Percentiles rank a stretch among this genome's conserved stretches.
Conservation (phyloP, 140 eudicot genomes). For the Anethum foeniculum region DNA sequence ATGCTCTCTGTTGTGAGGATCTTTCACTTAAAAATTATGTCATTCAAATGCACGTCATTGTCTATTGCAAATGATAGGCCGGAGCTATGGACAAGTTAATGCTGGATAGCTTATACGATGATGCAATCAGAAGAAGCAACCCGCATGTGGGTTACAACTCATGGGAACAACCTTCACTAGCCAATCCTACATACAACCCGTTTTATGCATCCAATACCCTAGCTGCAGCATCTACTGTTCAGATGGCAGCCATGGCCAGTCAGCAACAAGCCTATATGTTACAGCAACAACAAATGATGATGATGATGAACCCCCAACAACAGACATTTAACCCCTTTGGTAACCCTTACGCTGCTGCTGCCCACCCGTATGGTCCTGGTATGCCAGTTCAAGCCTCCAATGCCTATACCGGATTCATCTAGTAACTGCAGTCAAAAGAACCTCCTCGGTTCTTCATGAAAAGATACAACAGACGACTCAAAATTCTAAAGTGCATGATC, state of each 20-base stretch:
- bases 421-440: not conserved
- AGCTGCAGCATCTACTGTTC: slow-evolving; percentile 57
- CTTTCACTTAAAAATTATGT: not conserved
- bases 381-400: slow-evolving; percentile 9
- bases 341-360: slow-evolving; percentile 6
- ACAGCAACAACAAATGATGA: slow-evolving; percentile 53
- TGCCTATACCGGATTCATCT: not conserved
- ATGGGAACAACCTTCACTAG: slow-evolving; percentile 49
- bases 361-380: not conserved
- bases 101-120: slow-evolving; percentile 68
- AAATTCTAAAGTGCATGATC: not conserved
- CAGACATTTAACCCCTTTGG: slow-evolving; percentile 61
- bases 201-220: slow-evolving; percentile 52
- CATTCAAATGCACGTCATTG: not conserved
- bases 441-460: not conserved
- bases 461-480: not conserved
- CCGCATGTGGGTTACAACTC: slow-evolving; percentile 63
- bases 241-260: slow-evolving; percentile 66
- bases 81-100: slow-evolving; percentile 72
- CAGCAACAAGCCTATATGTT: slow-evolving; percentile 51
- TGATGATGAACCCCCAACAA: slow-evolving; percentile 70
- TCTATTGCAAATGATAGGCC: slow-evolving; percentile 26
- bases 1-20: not conserved
- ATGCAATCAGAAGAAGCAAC: slow-evolving; percentile 56
- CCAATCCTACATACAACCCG: slow-evolving; percentile 46